Conservation (phyloP, 2,329 filamentous ascomycete species). For the Colletotrichum somersetense region DNA sequence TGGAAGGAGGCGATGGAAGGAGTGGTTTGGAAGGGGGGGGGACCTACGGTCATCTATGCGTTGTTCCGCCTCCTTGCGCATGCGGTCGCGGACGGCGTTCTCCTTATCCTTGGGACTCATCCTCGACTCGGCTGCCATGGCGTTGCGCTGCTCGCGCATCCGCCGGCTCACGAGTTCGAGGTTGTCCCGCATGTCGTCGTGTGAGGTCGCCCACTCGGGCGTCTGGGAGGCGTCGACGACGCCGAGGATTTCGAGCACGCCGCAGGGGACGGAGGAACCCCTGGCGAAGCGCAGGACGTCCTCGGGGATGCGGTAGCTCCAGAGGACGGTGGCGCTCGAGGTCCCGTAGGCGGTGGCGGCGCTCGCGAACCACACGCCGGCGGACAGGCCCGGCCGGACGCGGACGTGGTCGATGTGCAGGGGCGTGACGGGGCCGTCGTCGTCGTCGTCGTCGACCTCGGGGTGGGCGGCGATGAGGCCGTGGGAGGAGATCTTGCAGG, state of each 20-base stretch:
- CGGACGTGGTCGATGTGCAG: slow-evolving; percentile 64
- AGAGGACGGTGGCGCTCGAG: slow-evolving; percentile 66
- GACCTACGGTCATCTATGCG: slow-evolving; percentile 61
- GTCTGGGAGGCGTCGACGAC: slow-evolving; percentile 64
- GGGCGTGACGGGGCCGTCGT: slow-evolving; percentile 45
- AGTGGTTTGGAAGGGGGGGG: background rate
- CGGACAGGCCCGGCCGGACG: slow-evolving; percentile 49
- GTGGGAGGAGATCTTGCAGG: slow-evolving; percentile 62
- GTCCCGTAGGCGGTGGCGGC: slow-evolving; percentile 68
- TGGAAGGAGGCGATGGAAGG: background rate
- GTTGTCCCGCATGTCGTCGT: slow-evolving; percentile 53
- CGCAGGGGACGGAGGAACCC: slow-evolving; percentile 68
- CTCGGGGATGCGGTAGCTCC: slow-evolving; percentile 71
- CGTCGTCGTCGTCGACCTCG: slow-evolving; percentile 44
- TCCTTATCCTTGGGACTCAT: slow-evolving; percentile 59
- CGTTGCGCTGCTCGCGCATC: slow-evolving; percentile 56
- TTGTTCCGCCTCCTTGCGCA: slow-evolving; percentile 57
- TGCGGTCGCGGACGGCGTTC: slow-evolving; percentile 56
- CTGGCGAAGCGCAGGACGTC: slow-evolving; percentile 64
- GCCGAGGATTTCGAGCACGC: slow-evolving; percentile 67
- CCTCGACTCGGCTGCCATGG: slow-evolving; percentile 58
- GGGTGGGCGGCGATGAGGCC: slow-evolving; percentile 61
- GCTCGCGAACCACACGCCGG: slow-evolving; percentile 69
- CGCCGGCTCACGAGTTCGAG: slow-evolving; percentile 54
- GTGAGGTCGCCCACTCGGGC: slow-evolving; percentile 65